Evolutionary conservation across 2,329 filamentous ascomycete species (phyloP).

Genomic region (Colletotrichum lentis): DNA sequence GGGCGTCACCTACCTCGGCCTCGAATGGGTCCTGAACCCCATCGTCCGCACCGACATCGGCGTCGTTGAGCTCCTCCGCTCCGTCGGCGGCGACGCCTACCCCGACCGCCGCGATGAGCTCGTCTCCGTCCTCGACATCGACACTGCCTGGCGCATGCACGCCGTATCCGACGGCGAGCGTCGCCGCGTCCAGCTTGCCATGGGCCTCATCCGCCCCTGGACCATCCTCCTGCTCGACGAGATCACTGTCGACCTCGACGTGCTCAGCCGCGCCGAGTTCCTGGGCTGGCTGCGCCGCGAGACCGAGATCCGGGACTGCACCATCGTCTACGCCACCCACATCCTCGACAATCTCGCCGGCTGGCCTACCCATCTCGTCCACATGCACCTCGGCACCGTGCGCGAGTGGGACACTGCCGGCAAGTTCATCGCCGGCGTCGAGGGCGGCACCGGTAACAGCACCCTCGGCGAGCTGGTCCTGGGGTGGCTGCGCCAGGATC

Average conservation of each 20-base stretch:
- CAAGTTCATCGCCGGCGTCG: constrained; percentile 67
- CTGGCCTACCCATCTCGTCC: constrained; percentile 95
- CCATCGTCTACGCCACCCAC: constrained; percentile 96
- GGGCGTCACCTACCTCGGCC: constrained; percentile 94
- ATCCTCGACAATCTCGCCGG: constrained; percentile 93
- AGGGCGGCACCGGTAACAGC: constrained; percentile 72
- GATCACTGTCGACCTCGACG: constrained; percentile 95
- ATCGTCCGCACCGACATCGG: constrained; percentile 96
- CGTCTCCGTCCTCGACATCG: constrained; percentile 87
- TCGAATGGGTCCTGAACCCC: constrained; percentile 98
- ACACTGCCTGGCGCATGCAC: constrained; percentile 93
- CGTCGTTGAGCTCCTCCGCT: constrained; percentile 82
- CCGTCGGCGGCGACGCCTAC: constrained; percentile 86
- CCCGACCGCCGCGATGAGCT: constrained; percentile 85
- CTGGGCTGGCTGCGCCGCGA: constrained; percentile 85
- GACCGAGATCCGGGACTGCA: constrained; percentile 82
- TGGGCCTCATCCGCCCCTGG: constrained; percentile 94
- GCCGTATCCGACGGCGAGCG: constrained; percentile 93
- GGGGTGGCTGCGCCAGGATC: constrained; percentile 83
- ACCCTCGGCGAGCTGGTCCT: constrained; percentile 87
- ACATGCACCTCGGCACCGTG: constrained; percentile 90
- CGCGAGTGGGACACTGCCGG: constrained; percentile 85
- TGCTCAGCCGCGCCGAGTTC: constrained; percentile 85
- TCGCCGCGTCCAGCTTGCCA: constrained; percentile 90
- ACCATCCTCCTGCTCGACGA: constrained; percentile 90